Evolutionary conservation across 495 filamentous ascomycete genomes (phyloP).

Genomic region (Podospora conica): DNA sequence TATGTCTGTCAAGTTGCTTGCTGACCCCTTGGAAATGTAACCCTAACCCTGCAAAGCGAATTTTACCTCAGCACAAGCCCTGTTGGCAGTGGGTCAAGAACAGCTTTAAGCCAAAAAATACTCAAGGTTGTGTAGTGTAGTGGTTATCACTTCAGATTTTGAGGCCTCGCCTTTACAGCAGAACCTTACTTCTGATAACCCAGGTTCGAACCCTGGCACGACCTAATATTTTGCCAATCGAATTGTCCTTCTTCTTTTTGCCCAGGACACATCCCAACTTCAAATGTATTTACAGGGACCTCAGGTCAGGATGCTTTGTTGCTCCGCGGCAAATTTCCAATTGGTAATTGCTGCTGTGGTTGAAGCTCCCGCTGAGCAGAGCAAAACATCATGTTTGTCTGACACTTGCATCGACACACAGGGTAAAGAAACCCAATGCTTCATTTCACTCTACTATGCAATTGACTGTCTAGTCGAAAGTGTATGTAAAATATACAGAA

Average conservation of each 20-base stretch:
- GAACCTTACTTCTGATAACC: constrained; percentile 10
- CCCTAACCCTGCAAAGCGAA: neutral
- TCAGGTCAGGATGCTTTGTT: too few relatives aligned
- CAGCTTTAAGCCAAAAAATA: neutral
- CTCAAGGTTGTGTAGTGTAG: constrained; percentile 18
- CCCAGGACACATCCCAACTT: neutral
- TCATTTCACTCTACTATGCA: neutral
- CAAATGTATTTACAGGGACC: too few relatives aligned
- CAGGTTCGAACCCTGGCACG: constrained; percentile 20
- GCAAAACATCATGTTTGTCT: neutral
- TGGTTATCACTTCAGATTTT: constrained; percentile 21
- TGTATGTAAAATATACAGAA: neutral
- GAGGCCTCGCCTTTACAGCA: neutral
- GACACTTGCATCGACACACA: neutral
- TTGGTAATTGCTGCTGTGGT: too few relatives aligned
- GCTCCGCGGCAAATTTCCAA: too few relatives aligned
- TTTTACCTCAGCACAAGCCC: neutral
- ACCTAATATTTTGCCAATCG: constrained; percentile 11
- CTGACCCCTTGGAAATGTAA: neutral
- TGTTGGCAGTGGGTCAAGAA: neutral
- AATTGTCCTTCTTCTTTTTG: neutral
- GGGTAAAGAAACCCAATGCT: neutral
- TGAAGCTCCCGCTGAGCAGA: neutral
- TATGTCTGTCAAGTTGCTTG: neutral
- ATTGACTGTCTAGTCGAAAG: neutral